Conservation (phyloP, 805 yeast species). For the Ogataea allantospora region DNA sequence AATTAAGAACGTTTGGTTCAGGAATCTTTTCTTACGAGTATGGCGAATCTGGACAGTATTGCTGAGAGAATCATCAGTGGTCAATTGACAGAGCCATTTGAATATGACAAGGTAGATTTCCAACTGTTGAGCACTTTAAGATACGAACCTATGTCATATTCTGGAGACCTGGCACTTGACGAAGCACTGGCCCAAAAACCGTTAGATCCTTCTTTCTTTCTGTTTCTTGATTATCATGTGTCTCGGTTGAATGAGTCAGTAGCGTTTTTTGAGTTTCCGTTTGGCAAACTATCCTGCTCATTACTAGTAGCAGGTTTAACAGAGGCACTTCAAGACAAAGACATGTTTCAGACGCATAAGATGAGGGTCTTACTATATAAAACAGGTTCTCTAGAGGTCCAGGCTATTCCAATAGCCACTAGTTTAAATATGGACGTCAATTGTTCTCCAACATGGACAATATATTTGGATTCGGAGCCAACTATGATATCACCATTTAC, state of each 20-base stretch:
- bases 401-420: slow-evolving; percentile 26
- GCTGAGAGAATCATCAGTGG: slow-evolving; percentile 10
- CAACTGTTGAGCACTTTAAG: slow-evolving; percentile 69
- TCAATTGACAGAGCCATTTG: slow-evolving; percentile 17
- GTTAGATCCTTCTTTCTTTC: slow-evolving; percentile 43
- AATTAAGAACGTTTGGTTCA: slow-evolving; percentile 2
- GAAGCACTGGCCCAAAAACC: slow-evolving; percentile 27
- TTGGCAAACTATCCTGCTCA: slow-evolving; percentile 35
- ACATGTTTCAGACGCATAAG: slow-evolving; percentile 40
- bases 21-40: too few species aligned
- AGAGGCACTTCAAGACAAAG: slow-evolving; percentile 32
- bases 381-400: slow-evolving; percentile 29
- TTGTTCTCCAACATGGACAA: slow-evolving; percentile 45
- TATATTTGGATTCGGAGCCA: slow-evolving; percentile 57
- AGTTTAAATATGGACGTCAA: slow-evolving; percentile 8
- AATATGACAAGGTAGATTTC: slow-evolving; percentile 34
- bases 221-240: slow-evolving; percentile 62
- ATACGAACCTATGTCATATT: slow-evolving; percentile 63
- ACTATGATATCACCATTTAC: slow-evolving; percentile 70
- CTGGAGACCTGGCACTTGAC: slow-evolving; percentile 21
- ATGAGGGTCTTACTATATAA: slow-evolving; percentile 45
- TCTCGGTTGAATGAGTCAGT: slow-evolving; percentile 56
- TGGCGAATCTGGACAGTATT: slow-evolving; percentile 5
- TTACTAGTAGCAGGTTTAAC: slow-evolving; percentile 43
- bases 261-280: slow-evolving; percentile 50